Evolutionary conservation across 1,284 basidiomycete genomes (phyloP).

Genomic region (Cutaneotrichosporon mucoides): DNA sequence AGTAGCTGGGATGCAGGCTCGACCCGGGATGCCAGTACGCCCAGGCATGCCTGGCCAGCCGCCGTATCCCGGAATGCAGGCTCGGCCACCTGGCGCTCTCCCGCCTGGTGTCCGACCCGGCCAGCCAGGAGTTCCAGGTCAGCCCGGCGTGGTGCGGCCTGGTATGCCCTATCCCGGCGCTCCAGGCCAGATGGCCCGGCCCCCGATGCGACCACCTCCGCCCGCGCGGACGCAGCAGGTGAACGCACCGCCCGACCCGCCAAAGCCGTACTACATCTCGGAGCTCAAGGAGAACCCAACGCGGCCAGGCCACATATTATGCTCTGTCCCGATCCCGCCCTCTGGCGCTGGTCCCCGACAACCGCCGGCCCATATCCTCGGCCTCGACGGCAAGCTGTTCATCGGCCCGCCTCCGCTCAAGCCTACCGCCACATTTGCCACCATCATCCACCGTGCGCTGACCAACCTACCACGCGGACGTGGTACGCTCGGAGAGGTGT

Average conservation of each 20-base stretch:
- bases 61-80: not conserved
- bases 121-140: not conserved
- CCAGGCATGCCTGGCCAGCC: constrained; percentile 1
- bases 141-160: constrained; percentile 4
- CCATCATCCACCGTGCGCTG: constrained; percentile 47
- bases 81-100: constrained; percentile 2
- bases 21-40: not conserved
- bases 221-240: constrained; percentile 2
- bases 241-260: constrained; percentile 23
- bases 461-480: constrained; percentile 57
- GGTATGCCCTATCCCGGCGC: constrained; percentile 2
- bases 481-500: constrained; percentile 86
- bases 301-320: constrained; percentile 43
- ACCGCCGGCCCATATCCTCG: constrained; percentile 42
- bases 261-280: constrained; percentile 40
- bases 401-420: constrained; percentile 48
- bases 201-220: constrained; percentile 4
- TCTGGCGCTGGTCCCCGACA: constrained; percentile 45
- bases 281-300: constrained; percentile 42
- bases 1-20: not conserved
- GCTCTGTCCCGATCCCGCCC: constrained; percentile 46
- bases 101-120: constrained; percentile 2
- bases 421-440: constrained; percentile 47
- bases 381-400: constrained; percentile 46
- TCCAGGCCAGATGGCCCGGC: not conserved